Evolutionary conservation across 2,329 filamentous ascomycete species (phyloP).

Genomic region (Pseudocercospora eumusae): DNA sequence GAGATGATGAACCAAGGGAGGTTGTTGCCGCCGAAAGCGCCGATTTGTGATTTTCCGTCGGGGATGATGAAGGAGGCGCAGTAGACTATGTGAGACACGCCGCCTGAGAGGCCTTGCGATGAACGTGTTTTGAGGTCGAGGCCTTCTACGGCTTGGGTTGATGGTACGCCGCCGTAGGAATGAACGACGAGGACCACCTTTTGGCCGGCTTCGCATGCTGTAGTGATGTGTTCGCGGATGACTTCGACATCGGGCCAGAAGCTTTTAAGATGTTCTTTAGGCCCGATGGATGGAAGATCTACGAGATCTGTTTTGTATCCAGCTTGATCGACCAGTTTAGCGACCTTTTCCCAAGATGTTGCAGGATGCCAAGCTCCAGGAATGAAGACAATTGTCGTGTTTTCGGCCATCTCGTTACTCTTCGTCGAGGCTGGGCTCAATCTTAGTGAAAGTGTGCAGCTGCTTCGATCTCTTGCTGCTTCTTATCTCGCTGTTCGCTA

Average conservation of each 20-base stretch:
- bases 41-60: constrained; percentile 26
- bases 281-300: constrained; percentile 8
- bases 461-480: not conserved
- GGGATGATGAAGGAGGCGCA: constrained; percentile 30
- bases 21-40: constrained; percentile 21
- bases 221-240: constrained; percentile 20
- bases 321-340: constrained; percentile 1
- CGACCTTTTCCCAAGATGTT: constrained; percentile 7
- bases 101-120: constrained; percentile 24
- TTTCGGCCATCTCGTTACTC: not conserved
- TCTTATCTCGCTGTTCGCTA: not conserved
- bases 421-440: not conserved
- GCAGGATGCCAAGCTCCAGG: constrained; percentile 23
- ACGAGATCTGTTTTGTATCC: constrained; percentile 17
- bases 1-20: constrained; percentile 20
- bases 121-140: constrained; percentile 20
- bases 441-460: not conserved
- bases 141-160: constrained; percentile 29
- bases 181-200: constrained; percentile 37
- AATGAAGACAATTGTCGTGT: constrained; percentile 17
- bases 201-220: constrained; percentile 28
- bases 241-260: constrained; percentile 12
- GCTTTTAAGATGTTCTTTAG: constrained; percentile 2
- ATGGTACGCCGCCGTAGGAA: constrained; percentile 36
- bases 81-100: constrained; percentile 34